Base-by-base conservation (phyloP, 148 eudicot genomes). In the Fagopyrum esculentum region DNA sequence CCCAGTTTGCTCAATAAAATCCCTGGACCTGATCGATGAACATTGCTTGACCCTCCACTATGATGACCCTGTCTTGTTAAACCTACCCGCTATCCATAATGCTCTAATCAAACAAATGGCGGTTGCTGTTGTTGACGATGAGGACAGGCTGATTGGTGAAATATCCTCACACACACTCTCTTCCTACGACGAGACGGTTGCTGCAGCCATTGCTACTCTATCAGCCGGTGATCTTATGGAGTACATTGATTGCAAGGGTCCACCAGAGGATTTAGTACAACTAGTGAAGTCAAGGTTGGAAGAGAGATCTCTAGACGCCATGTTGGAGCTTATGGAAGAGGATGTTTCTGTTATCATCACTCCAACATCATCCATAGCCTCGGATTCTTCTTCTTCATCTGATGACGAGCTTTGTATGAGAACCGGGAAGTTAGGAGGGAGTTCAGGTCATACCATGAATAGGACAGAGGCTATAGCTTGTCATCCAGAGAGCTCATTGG, bases 141-240 rank as follows among this genome's bases (percentile, higher is more conserved):
- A 84, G 57, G 86, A 88, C 51, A 78, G 83, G 44, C 76, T 91
- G 50, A 79, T 90, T 4, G 98, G 98, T 1, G 98, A 94, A 74
- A 90, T 94, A 52, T 94, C 98, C 0, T 84, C 96, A 1, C 54
- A 74, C 72, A 80, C 91, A 4, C 89, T 91, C 15, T 81, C 90
- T 73, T 82, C 71, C 74, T 94, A 88, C 26, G 92, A 90, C 22
- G 93, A 91, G 60, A 75, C 86, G 1, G 84, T 83, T 49, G 90
- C 91, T 43, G 88, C 88, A 0, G 95, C 97, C 0, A 81, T 94
- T 13, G 71, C 82, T 9, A 88, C 93, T 1, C 89, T 94, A 4
- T 89, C 93, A 0, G 96, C 91, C 0, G 89, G 93, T 7, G 97
- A 94, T 47, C 84, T 94, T 61, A 82, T 91, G 89, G 85, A 90